Conservation (phyloP, 345 rosid species). For the Citropsis articulata region DNA sequence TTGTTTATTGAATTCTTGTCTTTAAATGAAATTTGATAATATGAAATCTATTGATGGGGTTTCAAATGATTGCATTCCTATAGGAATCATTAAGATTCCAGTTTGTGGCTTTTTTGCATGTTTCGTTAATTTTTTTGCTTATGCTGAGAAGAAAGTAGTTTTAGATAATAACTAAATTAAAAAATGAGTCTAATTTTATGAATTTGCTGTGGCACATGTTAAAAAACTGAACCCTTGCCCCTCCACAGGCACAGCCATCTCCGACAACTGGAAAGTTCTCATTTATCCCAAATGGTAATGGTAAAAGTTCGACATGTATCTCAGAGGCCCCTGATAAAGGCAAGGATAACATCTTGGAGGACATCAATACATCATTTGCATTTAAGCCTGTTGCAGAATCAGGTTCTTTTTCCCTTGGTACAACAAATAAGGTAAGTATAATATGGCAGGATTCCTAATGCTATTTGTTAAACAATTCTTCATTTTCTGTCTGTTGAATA, state of each 20-base stretch:
- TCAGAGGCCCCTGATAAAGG: slow-evolving; percentile 43
- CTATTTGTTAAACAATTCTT: not conserved
- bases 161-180: not conserved
- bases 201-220: slow-evolving; percentile 9
- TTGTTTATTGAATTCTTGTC: not conserved
- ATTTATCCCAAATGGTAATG: slow-evolving; percentile 46
- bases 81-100: not conserved
- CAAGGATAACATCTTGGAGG: slow-evolving; percentile 62
- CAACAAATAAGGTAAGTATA: slow-evolving; percentile 43
- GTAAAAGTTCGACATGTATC: slow-evolving; percentile 27
- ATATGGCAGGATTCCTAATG: not conserved
- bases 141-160: not conserved
- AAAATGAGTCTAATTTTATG: not conserved
- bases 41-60: not conserved
- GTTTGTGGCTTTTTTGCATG: not conserved
- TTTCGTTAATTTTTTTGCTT: not conserved
- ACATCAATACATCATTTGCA: slow-evolving; percentile 59
- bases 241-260: slow-evolving; percentile 79
- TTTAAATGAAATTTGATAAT: not conserved
- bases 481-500: not conserved
- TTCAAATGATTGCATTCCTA: not conserved
- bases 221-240: slow-evolving; percentile 10
- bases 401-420: slow-evolving; percentile 44
- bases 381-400: slow-evolving; percentile 66
- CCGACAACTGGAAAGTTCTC: slow-evolving; percentile 88